Evolutionary conservation across 192 early-diverging fungal species (phyloP), one percentile per base, ranked within the genome.

Genomic region (Coemansia brasiliensis): DNA sequence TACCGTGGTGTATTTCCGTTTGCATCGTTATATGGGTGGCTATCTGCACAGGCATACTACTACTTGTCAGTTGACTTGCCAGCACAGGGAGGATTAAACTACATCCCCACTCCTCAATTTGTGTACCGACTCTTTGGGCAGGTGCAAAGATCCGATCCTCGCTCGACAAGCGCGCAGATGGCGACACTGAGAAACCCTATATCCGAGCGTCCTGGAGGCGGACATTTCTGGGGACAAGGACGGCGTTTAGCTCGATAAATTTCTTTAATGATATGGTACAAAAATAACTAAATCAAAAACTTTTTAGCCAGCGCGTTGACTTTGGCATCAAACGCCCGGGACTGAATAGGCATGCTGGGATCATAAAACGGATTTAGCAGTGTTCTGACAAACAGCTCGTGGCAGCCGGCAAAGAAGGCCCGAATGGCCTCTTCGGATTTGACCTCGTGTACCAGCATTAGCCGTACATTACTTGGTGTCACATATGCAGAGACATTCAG

Each of bases 301-400:
- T 88, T 87, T 68, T 87, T 85, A 18, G 88, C 88, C 57, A 90
- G 67, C 17, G 80, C 72, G 37, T 83, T 80, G 21, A 98, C 87
- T 78, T 90, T 90, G 15, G 67, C 64, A 69, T 94, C 94, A 73
- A 98, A 96, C 7, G 82, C 67, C 27, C 84, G 60, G 8, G 87
- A 89, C 24, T 82, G 86, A 21, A 98, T 94, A 5, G 89, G 75
- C n/a, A 84, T 55, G 72, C 92, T 93, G 16, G 87, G 74, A 45
- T 93, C 88, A 59, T 87, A 94, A 53, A 98, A 96, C 13, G 95
- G 94, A 74, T 95, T 98, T 70, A 94, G 63, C 39, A 96, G 55
- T 1, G 84, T 82, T 85, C 69, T 79, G 8, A 73, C n/a, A 46
- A 94, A 81, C 18, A 66, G 51, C 44, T 67, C 56, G 17, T 71